Conservation (phyloP, 805 yeast genomes). For the Kazachstania kunashirensis region DNA sequence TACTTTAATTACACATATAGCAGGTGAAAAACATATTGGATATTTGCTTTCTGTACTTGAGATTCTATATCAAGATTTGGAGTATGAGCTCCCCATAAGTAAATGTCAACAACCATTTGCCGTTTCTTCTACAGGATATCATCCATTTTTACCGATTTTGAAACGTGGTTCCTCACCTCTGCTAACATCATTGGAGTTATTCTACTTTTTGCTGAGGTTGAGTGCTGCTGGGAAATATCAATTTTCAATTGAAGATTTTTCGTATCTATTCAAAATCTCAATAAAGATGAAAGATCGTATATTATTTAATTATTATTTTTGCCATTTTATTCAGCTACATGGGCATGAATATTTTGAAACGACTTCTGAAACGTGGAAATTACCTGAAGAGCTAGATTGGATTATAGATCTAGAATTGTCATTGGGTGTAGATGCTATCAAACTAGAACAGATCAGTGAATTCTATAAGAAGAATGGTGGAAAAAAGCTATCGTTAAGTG, state of each 20-base stretch:
- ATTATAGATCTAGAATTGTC: background rate
- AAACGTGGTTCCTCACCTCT: background rate
- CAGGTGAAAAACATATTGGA: background rate
- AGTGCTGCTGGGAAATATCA: background rate
- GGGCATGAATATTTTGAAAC: background rate
- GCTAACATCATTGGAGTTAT: background rate
- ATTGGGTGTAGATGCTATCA: background rate
- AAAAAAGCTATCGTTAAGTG: background rate
- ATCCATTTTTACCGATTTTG: background rate
- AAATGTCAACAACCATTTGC: background rate
- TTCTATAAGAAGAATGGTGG: background rate
- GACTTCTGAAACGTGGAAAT: background rate
- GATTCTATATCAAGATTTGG: background rate
- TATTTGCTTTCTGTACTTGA: background rate
- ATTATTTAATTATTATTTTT: background rate
- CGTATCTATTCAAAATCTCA: background rate
- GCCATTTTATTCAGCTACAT: background rate
- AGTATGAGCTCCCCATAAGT: constrained; percentile 1
- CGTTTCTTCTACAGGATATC: background rate
- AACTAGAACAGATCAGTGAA: background rate
- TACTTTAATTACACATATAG: background rate
- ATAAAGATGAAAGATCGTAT: background rate
- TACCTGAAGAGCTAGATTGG: background rate
- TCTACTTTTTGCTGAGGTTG: background rate
- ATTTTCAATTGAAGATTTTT: constrained; percentile 2